Evolutionary conservation across 257 asterid species (phyloP).

Genomic region (Gentiana straminea): DNA sequence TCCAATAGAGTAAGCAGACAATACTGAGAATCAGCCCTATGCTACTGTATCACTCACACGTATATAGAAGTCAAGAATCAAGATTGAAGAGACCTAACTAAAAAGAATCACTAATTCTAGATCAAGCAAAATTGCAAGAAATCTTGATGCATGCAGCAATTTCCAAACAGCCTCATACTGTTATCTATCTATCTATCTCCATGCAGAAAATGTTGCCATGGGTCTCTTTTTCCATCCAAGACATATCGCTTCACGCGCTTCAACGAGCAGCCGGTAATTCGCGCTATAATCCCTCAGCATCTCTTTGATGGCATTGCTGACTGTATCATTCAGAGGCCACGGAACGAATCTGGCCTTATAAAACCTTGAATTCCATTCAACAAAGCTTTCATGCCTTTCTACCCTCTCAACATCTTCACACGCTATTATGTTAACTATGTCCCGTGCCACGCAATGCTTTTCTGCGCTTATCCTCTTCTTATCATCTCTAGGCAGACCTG

Average conservation of each 20-base stretch:
- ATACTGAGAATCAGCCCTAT: too few relatives aligned
- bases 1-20: too few relatives aligned
- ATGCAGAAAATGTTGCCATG: slow-evolving; percentile 62
- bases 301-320: slow-evolving; percentile 31
- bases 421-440: slow-evolving; percentile 70
- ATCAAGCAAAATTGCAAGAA: too few relatives aligned
- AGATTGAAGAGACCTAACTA: too few relatives aligned
- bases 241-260: slow-evolving; percentile 35
- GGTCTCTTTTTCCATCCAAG: slow-evolving; percentile 87
- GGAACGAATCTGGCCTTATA: slow-evolving; percentile 68
- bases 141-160: neutral
- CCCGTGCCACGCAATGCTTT: slow-evolving; percentile 77
- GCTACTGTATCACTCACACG: too few relatives aligned
- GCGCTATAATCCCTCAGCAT: slow-evolving; percentile 54
- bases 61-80: too few relatives aligned
- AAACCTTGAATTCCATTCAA: slow-evolving; percentile 71
- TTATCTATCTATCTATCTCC: slow-evolving; percentile 32
- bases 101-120: too few relatives aligned
- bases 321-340: slow-evolving; percentile 51
- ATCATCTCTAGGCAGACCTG: slow-evolving; percentile 55
- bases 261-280: slow-evolving; percentile 24
- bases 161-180: neutral
- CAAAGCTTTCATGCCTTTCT: slow-evolving; percentile 83
- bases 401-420: slow-evolving; percentile 81
- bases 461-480: slow-evolving; percentile 62